Percentiles rank a stretch among this genome's conserved stretches.
Conservation (phyloP, 2,329 filamentous ascomycete species). For the Ophiostoma sp. region DNA sequence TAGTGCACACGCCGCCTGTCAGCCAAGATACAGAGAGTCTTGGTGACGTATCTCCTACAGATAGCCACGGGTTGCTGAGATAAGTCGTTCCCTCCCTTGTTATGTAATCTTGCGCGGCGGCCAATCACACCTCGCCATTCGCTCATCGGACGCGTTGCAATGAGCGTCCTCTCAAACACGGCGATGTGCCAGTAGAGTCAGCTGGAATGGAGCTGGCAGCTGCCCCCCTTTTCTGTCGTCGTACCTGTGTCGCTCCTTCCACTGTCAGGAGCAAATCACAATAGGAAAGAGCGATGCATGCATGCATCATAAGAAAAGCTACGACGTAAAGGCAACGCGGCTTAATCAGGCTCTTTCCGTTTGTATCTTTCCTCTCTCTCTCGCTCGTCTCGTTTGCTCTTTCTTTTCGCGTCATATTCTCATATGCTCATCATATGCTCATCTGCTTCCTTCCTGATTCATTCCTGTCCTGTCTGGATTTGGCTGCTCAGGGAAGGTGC, state of each 20-base stretch:
- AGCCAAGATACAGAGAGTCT: too few species aligned
- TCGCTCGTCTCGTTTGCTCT: not conserved
- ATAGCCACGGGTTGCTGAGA: not conserved
- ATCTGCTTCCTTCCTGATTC: constrained; percentile 1
- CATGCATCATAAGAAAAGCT: not conserved
- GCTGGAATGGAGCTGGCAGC: constrained; percentile 5
- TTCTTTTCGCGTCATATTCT: not conserved
- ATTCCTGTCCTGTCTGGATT: not conserved
- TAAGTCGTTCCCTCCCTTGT: not conserved
- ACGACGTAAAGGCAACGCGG: not conserved
- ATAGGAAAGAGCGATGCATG: constrained; percentile 8
- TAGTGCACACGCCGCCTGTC: not conserved
- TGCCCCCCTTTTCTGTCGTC: not conserved
- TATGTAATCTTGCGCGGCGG: constrained; percentile 10
- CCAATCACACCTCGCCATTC: constrained; percentile 16
- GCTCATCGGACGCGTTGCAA: not conserved
- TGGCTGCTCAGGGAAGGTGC: not conserved
- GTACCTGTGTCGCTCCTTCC: not conserved
- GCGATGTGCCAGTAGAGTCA: not conserved
- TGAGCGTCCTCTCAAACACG: not conserved
- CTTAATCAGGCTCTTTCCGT: not conserved
- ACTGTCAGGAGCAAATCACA: not conserved
- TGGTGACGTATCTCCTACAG: too few species aligned
- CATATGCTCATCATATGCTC: not conserved
- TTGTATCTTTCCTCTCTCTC: not conserved